Base-by-base conservation (phyloP, 495 filamentous ascomycete genomes). In the Zalerion maritima region DNA sequence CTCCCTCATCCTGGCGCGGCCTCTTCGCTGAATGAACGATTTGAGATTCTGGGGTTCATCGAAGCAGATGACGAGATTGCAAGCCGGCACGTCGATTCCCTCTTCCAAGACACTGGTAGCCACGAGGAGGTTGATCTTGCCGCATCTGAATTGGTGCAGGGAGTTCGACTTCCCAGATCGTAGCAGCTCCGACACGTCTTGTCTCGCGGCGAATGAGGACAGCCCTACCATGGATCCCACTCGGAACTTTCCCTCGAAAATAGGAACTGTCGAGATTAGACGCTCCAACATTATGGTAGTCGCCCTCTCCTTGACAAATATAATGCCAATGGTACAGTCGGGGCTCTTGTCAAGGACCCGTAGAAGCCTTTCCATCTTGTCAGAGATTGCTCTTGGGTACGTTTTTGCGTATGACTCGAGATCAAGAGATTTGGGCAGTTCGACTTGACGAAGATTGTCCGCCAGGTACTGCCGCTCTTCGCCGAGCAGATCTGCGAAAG, bases 71-170 rank as follows among this genome's bases (percentile, higher is more conserved):
- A 94, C 83, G 18, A 83, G 44, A 41, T 87, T 80, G 47, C 87
- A 94, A 5, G 75, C 73, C 6, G 77, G 75, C 2, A 94, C 66
- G 47, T 94, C 87, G 21, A 97, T 80, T 0, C 87, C 89, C 52
- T 97, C 89, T 50, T 96, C 87, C 0, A 92, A 56, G 1, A 86
- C 86, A 41, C 70, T 79, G 0, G 87, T 94, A 0, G 82, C 69
- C 5, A 97, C 54, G 6, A 97, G 60, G 1, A 97, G 58, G 40
- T 94, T 89, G 18, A 70, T 71, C 3, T 53, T 56, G 6, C 85
- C 82, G 2, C 45, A 41, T 11, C 71, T 69, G 36, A 97, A 86
- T 9, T 73, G 60, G 6, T 71, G 57, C 2, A 97, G 64, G 0
- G 74, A 73, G 14, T 64, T 36, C 21, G 57, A 45, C 32, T 81